A percentile compares a stretch with the other conserved stretches of the same genome.
Conservation (phyloP, 2,329 filamentous ascomycete species). For the Proliferodiscus dingleyae region DNA sequence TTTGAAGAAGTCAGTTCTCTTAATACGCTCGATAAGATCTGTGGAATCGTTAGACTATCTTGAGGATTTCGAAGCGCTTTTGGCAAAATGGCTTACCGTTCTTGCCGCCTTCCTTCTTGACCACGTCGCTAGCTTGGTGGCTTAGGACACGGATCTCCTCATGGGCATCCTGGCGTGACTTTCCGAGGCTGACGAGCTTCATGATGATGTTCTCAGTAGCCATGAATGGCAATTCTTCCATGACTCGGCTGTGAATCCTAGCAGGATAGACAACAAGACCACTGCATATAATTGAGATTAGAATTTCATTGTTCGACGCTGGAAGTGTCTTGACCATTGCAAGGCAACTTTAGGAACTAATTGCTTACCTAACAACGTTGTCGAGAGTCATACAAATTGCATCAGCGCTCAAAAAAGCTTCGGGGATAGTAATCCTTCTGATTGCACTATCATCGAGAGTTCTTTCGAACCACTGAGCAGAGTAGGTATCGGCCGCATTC, state of each 20-base stretch:
- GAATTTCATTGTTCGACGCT: not conserved
- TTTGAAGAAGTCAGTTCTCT: conserved; percentile 67
- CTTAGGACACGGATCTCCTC: conserved; percentile 81
- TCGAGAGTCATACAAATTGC: conserved; percentile 62
- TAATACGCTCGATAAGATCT: conserved; percentile 73
- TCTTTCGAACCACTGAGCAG: conserved; percentile 60
- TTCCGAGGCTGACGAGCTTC: conserved; percentile 66
- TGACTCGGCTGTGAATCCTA: conserved; percentile 61
- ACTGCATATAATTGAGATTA: not conserved
- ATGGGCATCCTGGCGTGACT: conserved; percentile 74
- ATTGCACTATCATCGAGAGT: conserved; percentile 72
- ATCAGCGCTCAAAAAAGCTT: conserved; percentile 64
- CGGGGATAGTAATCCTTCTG: conserved; percentile 57
- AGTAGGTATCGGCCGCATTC: conserved; percentile 54
- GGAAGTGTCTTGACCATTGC: no score
- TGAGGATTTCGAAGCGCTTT: not conserved
- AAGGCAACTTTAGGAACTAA: no score
- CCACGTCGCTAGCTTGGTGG: conserved; percentile 66
- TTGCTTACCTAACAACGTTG: conserved; percentile 57
- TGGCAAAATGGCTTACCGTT: conserved; percentile 47
- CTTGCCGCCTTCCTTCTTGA: conserved; percentile 67
- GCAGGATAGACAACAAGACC: conserved; percentile 67
- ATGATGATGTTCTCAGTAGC: conserved; percentile 56
- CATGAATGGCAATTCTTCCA: conserved; percentile 84
- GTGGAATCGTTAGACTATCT: not conserved